These are phyloP conservation scores for Russula foetens DNA, from an alignment of 768 basidiomycete species.

Conservation along the genomic window DNA sequence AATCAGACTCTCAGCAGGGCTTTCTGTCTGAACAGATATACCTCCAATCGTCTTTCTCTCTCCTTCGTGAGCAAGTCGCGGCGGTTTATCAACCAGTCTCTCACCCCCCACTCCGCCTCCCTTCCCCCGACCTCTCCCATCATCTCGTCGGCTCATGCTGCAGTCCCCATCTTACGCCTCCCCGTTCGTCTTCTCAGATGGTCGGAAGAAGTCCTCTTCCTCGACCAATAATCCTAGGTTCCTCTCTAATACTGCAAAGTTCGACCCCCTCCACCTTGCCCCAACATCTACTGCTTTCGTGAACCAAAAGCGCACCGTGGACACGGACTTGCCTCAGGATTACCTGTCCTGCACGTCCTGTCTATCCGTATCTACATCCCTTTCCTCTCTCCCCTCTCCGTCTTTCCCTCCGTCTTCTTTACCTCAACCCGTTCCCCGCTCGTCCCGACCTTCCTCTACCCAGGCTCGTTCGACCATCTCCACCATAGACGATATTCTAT, in stretches of 20 bases:
- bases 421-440: slow-evolving; percentile 22
- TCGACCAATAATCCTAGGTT: slow-evolving; percentile 21
- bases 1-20: slow-evolving; percentile 50
- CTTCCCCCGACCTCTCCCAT: not conserved
- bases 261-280: slow-evolving; percentile 3
- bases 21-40: slow-evolving; percentile 44
- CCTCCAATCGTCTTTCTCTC: slow-evolving; percentile 22
- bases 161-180: slow-evolving; percentile 30
- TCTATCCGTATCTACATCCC: slow-evolving; percentile 26
- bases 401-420: slow-evolving; percentile 23
- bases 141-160: slow-evolving; percentile 26
- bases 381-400: slow-evolving; percentile 31
- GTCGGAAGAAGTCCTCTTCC: slow-evolving; percentile 25
- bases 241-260: slow-evolving; percentile 15
- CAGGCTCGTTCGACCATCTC: slow-evolving; percentile 12
- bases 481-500: slow-evolving; percentile 17
- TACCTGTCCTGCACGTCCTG: slow-evolving; percentile 27
- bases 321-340: slow-evolving; percentile 25
- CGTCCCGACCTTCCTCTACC: slow-evolving; percentile 15
- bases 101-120: too few species aligned
- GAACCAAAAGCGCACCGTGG: slow-evolving; percentile 21
- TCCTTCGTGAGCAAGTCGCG: slow-evolving; percentile 20
- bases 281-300: not conserved
- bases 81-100: slow-evolving; percentile 27
- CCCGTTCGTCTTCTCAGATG: slow-evolving; percentile 28